Evolutionary conservation across 2,329 filamentous ascomycete species (phyloP).

Genomic region (Microcera coccophila): DNA sequence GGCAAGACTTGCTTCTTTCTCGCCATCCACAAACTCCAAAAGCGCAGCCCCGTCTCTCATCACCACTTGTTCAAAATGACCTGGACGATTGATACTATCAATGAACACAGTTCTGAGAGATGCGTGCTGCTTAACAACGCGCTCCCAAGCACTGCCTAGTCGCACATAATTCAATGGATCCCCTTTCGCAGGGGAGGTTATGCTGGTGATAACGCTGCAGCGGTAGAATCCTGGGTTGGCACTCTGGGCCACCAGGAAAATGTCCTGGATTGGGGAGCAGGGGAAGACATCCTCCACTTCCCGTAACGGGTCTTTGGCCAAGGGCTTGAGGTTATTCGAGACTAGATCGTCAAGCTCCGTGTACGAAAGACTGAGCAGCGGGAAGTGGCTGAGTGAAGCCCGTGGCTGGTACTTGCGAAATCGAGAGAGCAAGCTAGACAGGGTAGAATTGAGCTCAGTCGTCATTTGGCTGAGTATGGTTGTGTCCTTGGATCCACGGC

Average conservation of each 20-base stretch:
- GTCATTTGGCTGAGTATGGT: neutral
- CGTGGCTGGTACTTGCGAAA: neutral
- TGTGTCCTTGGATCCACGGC: neutral
- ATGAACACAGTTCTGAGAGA: constrained; percentile 4
- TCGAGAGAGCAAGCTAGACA: constrained; percentile 1
- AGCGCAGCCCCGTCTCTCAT: neutral
- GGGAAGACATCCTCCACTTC: constrained; percentile 5
- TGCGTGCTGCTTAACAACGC: constrained; percentile 2
- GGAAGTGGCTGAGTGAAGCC: constrained; percentile 3
- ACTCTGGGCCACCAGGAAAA: constrained; percentile 3
- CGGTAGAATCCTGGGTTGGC: constrained; percentile 2
- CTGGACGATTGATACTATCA: constrained; percentile 4
- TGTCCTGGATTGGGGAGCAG: constrained; percentile 7
- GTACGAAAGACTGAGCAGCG: neutral
- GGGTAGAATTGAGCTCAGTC: neutral
- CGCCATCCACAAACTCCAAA: too few species aligned
- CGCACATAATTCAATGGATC: neutral
- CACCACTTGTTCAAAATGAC: constrained; percentile 7
- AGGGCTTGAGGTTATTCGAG: neutral
- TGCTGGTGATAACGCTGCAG: neutral
- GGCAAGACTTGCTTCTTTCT: too few species aligned
- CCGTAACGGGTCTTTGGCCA: neutral
- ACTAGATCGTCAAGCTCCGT: neutral
- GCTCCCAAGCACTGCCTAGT: neutral
- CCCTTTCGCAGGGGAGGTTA: neutral